These are phyloP conservation scores for Mycena rosella DNA, from an alignment of 768 basidiomycete species.

Conservation along the genomic window DNA sequence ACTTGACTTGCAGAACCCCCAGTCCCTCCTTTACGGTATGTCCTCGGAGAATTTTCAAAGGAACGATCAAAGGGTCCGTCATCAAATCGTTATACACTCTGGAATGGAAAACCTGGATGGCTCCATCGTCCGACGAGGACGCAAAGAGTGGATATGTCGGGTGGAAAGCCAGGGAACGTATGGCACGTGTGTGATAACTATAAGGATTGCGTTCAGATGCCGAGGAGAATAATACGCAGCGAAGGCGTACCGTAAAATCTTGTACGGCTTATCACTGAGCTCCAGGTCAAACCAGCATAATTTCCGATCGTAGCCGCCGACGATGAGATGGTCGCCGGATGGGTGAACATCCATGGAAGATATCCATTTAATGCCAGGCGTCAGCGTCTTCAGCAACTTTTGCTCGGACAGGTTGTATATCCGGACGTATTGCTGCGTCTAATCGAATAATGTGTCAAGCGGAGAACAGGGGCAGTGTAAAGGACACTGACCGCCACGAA, in stretches of 20 bases:
- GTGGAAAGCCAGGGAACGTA: constrained; percentile 94
- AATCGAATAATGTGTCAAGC: constrained; percentile 31
- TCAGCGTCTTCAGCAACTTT: constrained; percentile 92
- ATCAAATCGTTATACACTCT: constrained; percentile 95
- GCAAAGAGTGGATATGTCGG: constrained; percentile 96
- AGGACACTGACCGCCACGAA: constrained; percentile 88
- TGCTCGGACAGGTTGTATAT: constrained; percentile 96
- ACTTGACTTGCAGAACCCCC: constrained; percentile 91
- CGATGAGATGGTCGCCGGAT: constrained; percentile 94
- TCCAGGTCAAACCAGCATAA: constrained; percentile 99
- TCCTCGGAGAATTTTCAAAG: constrained; percentile 95
- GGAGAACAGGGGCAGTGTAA: constrained; percentile 29
- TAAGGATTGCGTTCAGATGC: constrained; percentile 17
- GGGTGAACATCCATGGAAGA: constrained; percentile 98
- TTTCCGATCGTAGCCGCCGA: constrained; percentile 98
- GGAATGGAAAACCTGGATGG: constrained; percentile 96
- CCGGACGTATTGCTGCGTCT: constrained; percentile 98
- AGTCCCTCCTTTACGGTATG: constrained; percentile 88
- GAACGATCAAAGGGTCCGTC: constrained; percentile 98
- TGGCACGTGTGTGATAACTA: constrained; percentile 94
- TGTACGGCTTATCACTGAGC: constrained; percentile 96
- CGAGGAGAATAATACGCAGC: constrained; percentile 10
- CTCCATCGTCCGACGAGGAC: constrained; percentile 96
- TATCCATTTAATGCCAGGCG: constrained; percentile 97
- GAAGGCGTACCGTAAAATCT: constrained; percentile 82